Base-by-base conservation (phyloP, 805 yeast genomes). In the Pichia heedii region DNA sequence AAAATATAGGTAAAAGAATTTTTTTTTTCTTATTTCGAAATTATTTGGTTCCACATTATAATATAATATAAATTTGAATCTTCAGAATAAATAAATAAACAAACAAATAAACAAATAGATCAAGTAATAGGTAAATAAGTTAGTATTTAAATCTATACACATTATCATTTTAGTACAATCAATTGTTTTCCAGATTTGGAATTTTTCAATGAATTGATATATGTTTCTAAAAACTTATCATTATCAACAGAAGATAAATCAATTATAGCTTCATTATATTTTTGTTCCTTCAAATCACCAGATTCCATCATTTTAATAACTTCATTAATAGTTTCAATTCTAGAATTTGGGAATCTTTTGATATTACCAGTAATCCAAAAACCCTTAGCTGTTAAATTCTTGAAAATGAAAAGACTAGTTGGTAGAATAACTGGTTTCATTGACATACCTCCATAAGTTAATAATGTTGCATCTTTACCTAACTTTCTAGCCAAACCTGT, bases 401-500 rank as follows among this genome's bases (percentile, higher is more conserved):
- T 93, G 71, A 93, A 93, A 50, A 93, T 89, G 58, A 85, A 85
- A 47, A 85, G 67, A 0, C 95, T 77, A 1, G 96, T 87, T 33
- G 97, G 96, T 44, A 93, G 64, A n/a, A 77, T 74, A 11, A 93
- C 94, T 2, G 98, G 98, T 65, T 86, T 89, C 70, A 81, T 79
- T 3, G 97, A 86, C 98, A 93, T 93, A 33, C 95, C 97, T 29
- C 99, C 99, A 58, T 93, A 93, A 1, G 97, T 87, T 53, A 88
- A 76, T 70, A 93, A 67, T 39, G 79, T 73, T 1, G 93, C 95
- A 53, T 84, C 77, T 15, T 69, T 65, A 33, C 77, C 79, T 44
- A 93, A 71, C 60, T 88, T 90, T 52, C 96, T 73, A 10, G 95
- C 90, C 53, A 93, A 71, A 35, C 81, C 81, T 0, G 95, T 71